phyloP scores from a whole-genome alignment of 768 basidiomycete genomes.

The Albatrellus ellisii region DNA sequence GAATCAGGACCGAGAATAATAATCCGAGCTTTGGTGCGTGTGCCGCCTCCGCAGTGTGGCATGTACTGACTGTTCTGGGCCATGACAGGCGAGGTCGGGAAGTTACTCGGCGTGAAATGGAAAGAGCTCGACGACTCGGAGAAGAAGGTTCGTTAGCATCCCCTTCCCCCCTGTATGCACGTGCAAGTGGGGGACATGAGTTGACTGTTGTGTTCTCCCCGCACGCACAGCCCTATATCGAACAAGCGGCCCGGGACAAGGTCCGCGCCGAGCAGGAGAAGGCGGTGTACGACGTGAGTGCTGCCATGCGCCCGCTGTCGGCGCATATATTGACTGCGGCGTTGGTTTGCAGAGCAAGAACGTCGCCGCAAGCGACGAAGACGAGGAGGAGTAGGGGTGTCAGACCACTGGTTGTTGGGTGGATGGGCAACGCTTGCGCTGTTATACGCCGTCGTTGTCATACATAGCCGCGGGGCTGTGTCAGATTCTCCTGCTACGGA shows the following conservation, averaged over 20 bases:
- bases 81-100: slow-evolving; percentile 84
- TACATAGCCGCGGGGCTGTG: no score
- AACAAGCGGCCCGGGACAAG: slow-evolving; percentile 83
- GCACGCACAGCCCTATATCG: slow-evolving; percentile 87
- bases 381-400: slow-evolving; percentile 34
- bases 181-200: slow-evolving; percentile 1
- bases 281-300: slow-evolving; percentile 27
- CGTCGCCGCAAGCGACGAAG: slow-evolving; percentile 26
- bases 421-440: no score
- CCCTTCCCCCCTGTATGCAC: neutral
- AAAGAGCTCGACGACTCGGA: slow-evolving; percentile 87
- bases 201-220: neutral
- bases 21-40: slow-evolving; percentile 79
- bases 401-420: no score
- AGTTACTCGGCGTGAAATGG: slow-evolving; percentile 93
- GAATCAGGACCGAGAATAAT: slow-evolving; percentile 93
- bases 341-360: slow-evolving; percentile 22
- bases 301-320: neutral
- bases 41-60: neutral
- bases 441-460: no score
- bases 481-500: no score
- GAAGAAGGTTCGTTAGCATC: slow-evolving; percentile 56
- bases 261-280: slow-evolving; percentile 76
- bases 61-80: slow-evolving; percentile 6
- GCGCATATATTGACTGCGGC: neutral